These are phyloP conservation scores for Cordyceps fumosorosea DNA, from an alignment of 2,329 filamentous ascomycete species.

Conservation along the genomic window DNA sequence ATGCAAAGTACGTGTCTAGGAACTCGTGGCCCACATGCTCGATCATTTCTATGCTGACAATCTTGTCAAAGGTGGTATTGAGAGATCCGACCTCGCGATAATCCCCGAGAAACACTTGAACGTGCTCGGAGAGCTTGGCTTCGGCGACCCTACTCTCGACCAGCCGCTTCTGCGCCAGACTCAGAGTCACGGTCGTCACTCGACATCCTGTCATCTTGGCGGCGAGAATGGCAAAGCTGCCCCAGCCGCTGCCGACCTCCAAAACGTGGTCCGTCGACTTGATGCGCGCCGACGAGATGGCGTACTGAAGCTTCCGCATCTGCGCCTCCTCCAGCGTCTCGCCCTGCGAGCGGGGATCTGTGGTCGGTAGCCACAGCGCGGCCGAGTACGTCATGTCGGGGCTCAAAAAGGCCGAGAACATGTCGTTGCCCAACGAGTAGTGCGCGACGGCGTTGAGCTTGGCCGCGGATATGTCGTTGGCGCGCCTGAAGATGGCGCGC, in stretches of 20 bases:
- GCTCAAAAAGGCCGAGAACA: slow-evolving; percentile 68
- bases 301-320: slow-evolving; percentile 57
- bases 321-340: slow-evolving; percentile 62
- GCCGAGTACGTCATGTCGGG: slow-evolving; percentile 72
- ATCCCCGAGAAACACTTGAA: slow-evolving; percentile 60
- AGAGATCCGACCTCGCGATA: slow-evolving; percentile 55
- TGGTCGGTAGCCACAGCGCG: slow-evolving; percentile 48
- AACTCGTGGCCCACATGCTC: slow-evolving; percentile 66
- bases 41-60: slow-evolving; percentile 72
- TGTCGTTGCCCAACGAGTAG: slow-evolving; percentile 70
- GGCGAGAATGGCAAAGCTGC: slow-evolving; percentile 64
- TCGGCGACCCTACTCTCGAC: slow-evolving; percentile 59
- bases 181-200: slow-evolving; percentile 65
- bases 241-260: slow-evolving; percentile 73
- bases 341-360: slow-evolving; percentile 31
- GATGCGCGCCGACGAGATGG: slow-evolving; percentile 58
- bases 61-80: slow-evolving; percentile 57
- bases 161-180: slow-evolving; percentile 60
- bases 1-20: slow-evolving; percentile 59
- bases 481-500: slow-evolving; percentile 48
- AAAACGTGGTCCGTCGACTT: slow-evolving; percentile 61
- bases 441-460: slow-evolving; percentile 64
- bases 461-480: slow-evolving; percentile 51
- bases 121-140: slow-evolving; percentile 52
- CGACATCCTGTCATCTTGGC: slow-evolving; percentile 59